Evolutionary conservation across 768 basidiomycete genomes (phyloP).

Genomic region (Kondoa malvinella): DNA sequence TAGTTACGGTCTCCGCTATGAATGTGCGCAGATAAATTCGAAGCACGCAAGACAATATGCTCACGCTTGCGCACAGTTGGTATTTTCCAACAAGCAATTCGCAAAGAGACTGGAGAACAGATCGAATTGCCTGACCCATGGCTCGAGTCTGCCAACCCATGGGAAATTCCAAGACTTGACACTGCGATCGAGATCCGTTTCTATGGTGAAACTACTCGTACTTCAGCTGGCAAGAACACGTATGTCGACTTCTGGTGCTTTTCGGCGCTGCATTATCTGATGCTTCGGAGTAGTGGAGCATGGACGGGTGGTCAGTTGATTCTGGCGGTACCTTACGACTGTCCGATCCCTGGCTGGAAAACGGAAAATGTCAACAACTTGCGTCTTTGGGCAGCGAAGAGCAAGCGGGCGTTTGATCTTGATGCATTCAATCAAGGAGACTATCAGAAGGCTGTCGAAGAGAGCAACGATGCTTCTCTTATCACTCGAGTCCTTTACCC

Average conservation of each 20-base stretch:
- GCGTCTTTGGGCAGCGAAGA: conserved; percentile 44
- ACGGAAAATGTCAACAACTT: conserved; percentile 82
- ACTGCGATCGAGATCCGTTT: conserved; percentile 46
- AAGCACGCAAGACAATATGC: conserved; percentile 3
- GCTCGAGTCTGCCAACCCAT: conserved; percentile 72
- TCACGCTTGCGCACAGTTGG: conserved; percentile 70
- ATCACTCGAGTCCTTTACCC: conserved; percentile 94
- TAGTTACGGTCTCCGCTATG: conserved; percentile 81
- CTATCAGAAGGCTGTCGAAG: conserved; percentile 74
- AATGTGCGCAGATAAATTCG: too few species aligned
- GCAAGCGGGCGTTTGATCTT: conserved; percentile 79
- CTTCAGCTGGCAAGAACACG: conserved; percentile 39
- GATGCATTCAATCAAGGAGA: conserved; percentile 94
- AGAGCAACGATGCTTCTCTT: conserved; percentile 74
- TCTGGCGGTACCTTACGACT: conserved; percentile 79
- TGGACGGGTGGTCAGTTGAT: conserved; percentile 80
- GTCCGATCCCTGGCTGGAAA: conserved; percentile 68
- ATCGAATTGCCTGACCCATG: conserved; percentile 53
- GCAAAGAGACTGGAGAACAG: conserved; percentile 35
- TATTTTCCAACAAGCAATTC: conserved; percentile 87
- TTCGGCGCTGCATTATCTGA: too few species aligned
- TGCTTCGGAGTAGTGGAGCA: too few species aligned
- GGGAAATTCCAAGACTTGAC: conserved; percentile 32
- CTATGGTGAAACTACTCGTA: conserved; percentile 62
- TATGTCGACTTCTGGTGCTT: too few species aligned